phyloP scores from a whole-genome alignment of 192 early-diverging fungal species.

The Entomortierella beljakovae region DNA sequence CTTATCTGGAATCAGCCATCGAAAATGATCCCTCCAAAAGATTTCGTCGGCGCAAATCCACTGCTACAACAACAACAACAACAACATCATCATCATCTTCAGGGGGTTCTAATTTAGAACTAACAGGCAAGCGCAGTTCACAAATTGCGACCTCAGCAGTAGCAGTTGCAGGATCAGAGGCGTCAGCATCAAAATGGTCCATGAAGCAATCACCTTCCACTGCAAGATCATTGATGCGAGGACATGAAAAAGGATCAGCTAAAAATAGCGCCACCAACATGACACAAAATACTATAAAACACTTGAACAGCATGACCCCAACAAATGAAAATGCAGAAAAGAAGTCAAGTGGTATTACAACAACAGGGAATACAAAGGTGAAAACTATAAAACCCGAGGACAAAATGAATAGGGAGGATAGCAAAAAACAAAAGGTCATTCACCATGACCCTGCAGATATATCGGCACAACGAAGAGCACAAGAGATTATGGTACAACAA shows the following conservation, averaged over 20 bases:
- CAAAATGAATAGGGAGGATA: constrained; percentile 4
- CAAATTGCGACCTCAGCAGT: not conserved
- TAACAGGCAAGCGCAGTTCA: not conserved
- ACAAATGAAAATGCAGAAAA: not conserved
- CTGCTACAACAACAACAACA: constrained; percentile 5
- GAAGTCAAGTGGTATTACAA: not conserved
- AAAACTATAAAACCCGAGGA: not conserved
- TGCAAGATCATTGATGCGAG: not conserved
- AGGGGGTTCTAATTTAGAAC: not conserved
- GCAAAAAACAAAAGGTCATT: not conserved
- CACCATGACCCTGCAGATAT: not conserved
- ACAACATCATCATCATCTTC: constrained; percentile 5
- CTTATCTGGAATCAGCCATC: constrained; percentile 45
- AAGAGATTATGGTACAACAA: constrained; percentile 16
- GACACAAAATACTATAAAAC: constrained; percentile 23
- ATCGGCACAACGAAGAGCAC: constrained; percentile 20
- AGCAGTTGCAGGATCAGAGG: not conserved
- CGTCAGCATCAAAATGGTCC: not conserved
- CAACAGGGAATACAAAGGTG: not conserved
- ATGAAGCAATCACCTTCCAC: not conserved
- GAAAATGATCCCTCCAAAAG: constrained; percentile 51
- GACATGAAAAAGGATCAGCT: constrained; percentile 10
- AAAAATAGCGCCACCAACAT: constrained; percentile 46
- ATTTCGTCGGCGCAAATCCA: constrained; percentile 29
- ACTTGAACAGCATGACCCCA: constrained; percentile 42